Evolutionary conservation across 2,329 filamentous ascomycete genomes (phyloP), one percentile per base, ranked within the genome.

Genomic region (Hymenoscyphus fructigenus): DNA sequence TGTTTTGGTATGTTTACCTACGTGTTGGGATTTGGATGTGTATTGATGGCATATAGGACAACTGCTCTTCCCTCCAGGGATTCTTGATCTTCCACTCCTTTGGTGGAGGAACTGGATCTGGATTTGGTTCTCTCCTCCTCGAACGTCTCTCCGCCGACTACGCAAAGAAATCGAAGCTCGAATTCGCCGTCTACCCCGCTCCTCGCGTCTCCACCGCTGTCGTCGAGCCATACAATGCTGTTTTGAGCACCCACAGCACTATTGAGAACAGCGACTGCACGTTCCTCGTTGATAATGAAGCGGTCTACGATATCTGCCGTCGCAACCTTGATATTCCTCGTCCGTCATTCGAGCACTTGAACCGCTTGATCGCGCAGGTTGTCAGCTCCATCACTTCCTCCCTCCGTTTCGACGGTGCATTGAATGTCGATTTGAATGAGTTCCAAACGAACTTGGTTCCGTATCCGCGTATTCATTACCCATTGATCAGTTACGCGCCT

Each of bases 41-140:
- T 61, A 65, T 58, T 66, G 20, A 59, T 57, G 7, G 41, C 20
- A 12, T 26, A 29, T 59, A 74, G 87, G 86, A 89, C 75, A 88
- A 87, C 79, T 89, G 86, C 79, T 82, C 82, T 36, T 87, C 84
- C 65, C 83, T 89, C 60, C 86, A 89, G 76, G 86, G 86, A 62
- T 89, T 89, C 80, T 77, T 89, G 68, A 84, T 89, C 75, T 89
- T 89, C 81, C 87, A 89, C 78, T 88, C 86, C 10, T 89, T 89
- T 69, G 87, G 87, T 69, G 87, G 87, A 74, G 87, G 87, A 77
- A 89, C 87, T 67, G 87, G 87, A 61, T 89, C 86, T 70, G 87
- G 87, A 59, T 89, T 89, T 69, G 87, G 87, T 72, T 85, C 86
- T 63, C 82, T 89, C 55, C 79, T 89, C 67, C 80, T 89, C 59